These are phyloP conservation scores for Cyclostephanos tholiformis DNA, from an alignment of 108 stramenopile species.

Conservation along the genomic window DNA sequence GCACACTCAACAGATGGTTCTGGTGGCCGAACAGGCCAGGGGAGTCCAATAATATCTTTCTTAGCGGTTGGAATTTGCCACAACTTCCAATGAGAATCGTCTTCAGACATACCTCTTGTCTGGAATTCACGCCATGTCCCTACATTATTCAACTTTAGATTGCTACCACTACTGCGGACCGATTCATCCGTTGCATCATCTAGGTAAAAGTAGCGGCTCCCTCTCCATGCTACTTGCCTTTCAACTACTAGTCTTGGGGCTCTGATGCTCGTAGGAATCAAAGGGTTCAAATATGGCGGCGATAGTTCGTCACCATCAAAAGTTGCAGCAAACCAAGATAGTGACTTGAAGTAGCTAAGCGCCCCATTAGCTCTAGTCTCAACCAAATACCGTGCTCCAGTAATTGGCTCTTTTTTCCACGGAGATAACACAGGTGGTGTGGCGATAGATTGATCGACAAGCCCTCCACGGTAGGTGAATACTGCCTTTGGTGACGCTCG, in stretches of 20 bases:
- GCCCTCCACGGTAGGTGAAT: conserved; percentile 19
- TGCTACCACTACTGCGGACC: background rate
- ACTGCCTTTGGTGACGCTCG: conserved; percentile 64
- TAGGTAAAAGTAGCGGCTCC: conserved; percentile 36
- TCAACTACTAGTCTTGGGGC: conserved; percentile 51
- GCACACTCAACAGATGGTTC: conserved; percentile 65
- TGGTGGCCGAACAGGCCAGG: conserved; percentile 57
- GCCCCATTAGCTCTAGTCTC: conserved; percentile 51
- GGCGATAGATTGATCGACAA: conserved; percentile 55
- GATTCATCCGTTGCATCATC: conserved; percentile 32
- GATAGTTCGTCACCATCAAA: conserved; percentile 60
- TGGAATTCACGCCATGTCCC: conserved; percentile 31
- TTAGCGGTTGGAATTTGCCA: conserved; percentile 45
- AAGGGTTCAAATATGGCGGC: conserved; percentile 71
- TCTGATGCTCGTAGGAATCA: conserved; percentile 62
- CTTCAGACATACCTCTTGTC: conserved; percentile 11
- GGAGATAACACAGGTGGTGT: conserved; percentile 49
- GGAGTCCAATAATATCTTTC: conserved; percentile 27
- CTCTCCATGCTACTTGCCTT: conserved; percentile 25
- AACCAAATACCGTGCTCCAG: conserved; percentile 61
- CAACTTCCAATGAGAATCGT: conserved; percentile 40
- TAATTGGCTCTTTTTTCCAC: conserved; percentile 64
- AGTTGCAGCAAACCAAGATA: conserved; percentile 52
- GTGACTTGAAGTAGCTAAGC: conserved; percentile 50
- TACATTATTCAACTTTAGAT: conserved; percentile 42